Base-by-base conservation (phyloP, 2,329 filamentous ascomycete genomes). In the Fusarium napiforme region DNA sequence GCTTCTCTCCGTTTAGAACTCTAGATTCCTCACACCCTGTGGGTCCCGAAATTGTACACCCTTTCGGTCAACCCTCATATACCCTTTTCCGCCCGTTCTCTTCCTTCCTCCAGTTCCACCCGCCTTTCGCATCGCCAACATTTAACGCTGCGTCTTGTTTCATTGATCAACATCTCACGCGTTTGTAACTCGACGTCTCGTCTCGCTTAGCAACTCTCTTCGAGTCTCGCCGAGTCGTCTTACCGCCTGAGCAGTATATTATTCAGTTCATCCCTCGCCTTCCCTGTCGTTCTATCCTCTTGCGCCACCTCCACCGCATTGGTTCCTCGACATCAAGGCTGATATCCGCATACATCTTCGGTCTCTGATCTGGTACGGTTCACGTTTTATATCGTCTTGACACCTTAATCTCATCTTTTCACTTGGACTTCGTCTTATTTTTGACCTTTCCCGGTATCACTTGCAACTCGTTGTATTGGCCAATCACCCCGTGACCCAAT, bases 41-140 rank as follows among this genome's bases (percentile, higher is more conserved):
- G 58, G 46, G 53, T 53, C 40, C 40, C 47, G 57, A 50, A 60
- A 61, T 43, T 56, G 56, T 34, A 58, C 67, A 56, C 57, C 64
- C 74, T 67, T 32, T 66, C 58, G 60, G 56, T 61, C 67, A 59
- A 71, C 50, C 67, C 70, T 77, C 73, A 77, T 78, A 78, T 78
- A 77, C 74, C 67, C 76, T 69, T 74, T 75, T 70, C 60, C 71
- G 69, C 76, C 65, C 71, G 69, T 74, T 64, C 55, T 75, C 57
- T 59, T 76, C 58, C 71, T 75, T 64, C 67, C 68, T 68, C 64
- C 70, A 75, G 72, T 77, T 77, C 75, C 69, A 74, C 73, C 66
- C 74, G 67, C 71, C 76, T 77, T 62, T 78, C 57, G 49, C 65
- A 69, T 69, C 59, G 46, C 67, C 62, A 56, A 73, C 62, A 65